Evolutionary conservation across 805 yeast genomes (phyloP).

Genomic region (Yarrowia sp.): DNA sequence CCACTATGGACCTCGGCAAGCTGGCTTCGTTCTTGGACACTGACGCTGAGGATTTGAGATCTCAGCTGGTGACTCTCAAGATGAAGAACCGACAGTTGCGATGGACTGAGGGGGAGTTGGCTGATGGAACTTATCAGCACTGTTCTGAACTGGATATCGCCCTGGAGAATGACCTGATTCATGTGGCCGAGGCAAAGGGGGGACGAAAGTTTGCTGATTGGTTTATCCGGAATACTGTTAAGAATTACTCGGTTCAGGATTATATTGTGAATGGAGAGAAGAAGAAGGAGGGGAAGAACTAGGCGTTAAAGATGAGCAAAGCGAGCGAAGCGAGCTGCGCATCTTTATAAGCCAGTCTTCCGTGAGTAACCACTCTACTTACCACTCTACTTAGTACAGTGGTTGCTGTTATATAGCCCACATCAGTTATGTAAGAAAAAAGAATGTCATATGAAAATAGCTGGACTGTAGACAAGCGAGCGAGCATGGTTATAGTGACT

Average conservation of each 20-base stretch:
- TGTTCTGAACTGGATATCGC: constrained; percentile 48
- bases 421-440: no score
- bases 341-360: no score
- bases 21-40: constrained; percentile 44
- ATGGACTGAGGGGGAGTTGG: constrained; percentile 45
- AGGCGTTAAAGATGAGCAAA: background rate
- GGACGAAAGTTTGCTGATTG: constrained; percentile 51
- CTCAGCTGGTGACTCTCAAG: constrained; percentile 47
- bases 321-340: background rate
- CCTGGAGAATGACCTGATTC: constrained; percentile 44
- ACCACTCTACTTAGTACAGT: no score
- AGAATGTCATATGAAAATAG: no score
- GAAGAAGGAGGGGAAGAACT: constrained; percentile 12
- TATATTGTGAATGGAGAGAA: constrained; percentile 38
- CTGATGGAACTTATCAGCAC: constrained; percentile 44
- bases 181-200: constrained; percentile 47
- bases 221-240: constrained; percentile 50
- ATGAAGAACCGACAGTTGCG: constrained; percentile 47
- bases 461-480: no score
- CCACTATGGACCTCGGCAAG: constrained; percentile 47
- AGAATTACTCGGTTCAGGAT: constrained; percentile 49
- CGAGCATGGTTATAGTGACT: no score
- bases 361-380: no score
- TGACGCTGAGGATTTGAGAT: constrained; percentile 41
- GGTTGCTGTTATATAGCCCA: no score